Base-by-base conservation (phyloP, 768 basidiomycete genomes). In the Tulasnella sp. region DNA sequence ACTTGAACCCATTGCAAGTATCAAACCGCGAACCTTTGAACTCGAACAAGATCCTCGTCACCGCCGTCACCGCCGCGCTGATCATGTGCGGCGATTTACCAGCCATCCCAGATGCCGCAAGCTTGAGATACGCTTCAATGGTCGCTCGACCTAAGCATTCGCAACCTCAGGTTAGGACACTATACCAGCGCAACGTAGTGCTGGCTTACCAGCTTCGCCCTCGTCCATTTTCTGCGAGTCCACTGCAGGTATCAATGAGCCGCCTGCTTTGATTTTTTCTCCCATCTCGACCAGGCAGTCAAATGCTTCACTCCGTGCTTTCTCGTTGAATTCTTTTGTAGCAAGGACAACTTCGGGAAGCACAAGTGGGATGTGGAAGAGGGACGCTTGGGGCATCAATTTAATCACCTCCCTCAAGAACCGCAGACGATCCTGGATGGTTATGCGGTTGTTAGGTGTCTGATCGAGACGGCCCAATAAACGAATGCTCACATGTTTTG, bases 61-160 rank as follows among this genome's bases (percentile, higher is more conserved):
- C 89, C 0, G 95, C 94, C 7, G 96, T 98, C 72, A 99, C 90
- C 1, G 94, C 94, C 1, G 97, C 97, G 81, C 96, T 97, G 82
- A 99, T 97, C 95, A 97, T 99, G 81, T 99, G 97, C 0, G 97
- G 96, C 14, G 90, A 93, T 17, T 93, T 91, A 29, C 94, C 96
- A 11, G 95, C 96, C 68, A 99, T 84, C 76, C 97, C 97, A 79
- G 95, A 96, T 45, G 93, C 93, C 37, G 98, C 86, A 96, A 99
- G 99, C 3, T 93, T 99, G 85, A 99, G 86, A 82, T 93, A 99
- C 82, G 99, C 97, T 79, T 94, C 91, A 67, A 96, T 87, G 80
- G 82, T 93, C 0, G 95, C 96, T 72, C 84, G 83, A 72, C 89
- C 93, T 88, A 75, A 14, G 11, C 22, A 11, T 54, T 1, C 72